Conservation (phyloP, 2,329 filamentous ascomycete genomes). For the Thielaviopsis populi region DNA sequence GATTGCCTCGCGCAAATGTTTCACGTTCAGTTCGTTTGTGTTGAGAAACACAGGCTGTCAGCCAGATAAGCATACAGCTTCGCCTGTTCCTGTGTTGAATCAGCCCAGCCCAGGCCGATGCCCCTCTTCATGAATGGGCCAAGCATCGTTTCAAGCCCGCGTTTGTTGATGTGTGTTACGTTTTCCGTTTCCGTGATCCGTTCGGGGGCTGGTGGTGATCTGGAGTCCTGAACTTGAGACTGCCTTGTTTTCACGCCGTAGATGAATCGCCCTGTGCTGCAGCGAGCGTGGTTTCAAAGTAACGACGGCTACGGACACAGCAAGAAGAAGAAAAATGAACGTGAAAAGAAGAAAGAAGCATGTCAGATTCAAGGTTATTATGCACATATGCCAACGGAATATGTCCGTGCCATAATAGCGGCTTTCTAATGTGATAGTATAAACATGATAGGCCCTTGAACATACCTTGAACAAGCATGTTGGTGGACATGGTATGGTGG, state of each 20-base stretch:
- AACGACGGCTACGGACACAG: not conserved
- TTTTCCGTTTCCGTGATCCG: not conserved
- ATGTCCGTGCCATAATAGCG: not conserved
- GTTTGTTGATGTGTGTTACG: not conserved
- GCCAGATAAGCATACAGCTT: not conserved
- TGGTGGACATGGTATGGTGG: not conserved
- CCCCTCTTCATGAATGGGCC: not conserved
- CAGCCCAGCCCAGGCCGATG: not conserved
- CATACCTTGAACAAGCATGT: not conserved
- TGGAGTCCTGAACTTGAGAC: not conserved
- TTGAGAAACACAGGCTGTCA: not conserved
- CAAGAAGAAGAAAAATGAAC: not conserved
- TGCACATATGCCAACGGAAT: not conserved
- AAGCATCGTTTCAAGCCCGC: not conserved
- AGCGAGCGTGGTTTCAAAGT: not conserved
- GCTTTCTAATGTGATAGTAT: not conserved
- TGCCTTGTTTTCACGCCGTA: not conserved
- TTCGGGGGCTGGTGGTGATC: not conserved
- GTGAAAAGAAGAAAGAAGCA: not conserved
- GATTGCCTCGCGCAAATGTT: not conserved
- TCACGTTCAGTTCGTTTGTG: not conserved
- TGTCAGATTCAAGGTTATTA: not conserved
- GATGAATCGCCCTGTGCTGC: not conserved
- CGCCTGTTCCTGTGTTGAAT: not conserved
- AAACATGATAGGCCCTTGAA: not conserved